Percentiles rank a stretch among this genome's conserved stretches.
Conservation (phyloP, 148 eudicot species). For the Drosera capensis region DNA sequence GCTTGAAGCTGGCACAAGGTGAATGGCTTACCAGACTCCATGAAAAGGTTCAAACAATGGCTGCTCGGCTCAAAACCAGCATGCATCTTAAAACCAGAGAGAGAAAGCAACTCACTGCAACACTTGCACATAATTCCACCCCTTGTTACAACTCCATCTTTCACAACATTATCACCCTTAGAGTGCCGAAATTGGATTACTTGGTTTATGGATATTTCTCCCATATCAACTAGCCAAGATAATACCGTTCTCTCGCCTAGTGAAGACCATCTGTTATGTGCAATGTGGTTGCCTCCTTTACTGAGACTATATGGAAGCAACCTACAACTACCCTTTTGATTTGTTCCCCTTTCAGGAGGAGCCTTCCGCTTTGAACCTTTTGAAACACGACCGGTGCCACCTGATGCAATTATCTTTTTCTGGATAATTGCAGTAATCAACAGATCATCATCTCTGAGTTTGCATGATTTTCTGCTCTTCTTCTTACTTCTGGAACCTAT, state of each 20-base stretch:
- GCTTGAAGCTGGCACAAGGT: conserved; percentile 86
- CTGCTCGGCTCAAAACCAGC: conserved; percentile 53
- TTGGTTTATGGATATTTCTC: conserved; percentile 47
- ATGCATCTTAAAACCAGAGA: conserved; percentile 60
- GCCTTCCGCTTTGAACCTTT: conserved; percentile 16
- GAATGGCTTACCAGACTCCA: conserved; percentile 73
- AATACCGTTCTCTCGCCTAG: conserved; percentile 47
- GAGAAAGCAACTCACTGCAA: conserved; percentile 46
- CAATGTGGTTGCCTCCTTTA: conserved; percentile 41
- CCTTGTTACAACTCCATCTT: conserved; percentile 56
- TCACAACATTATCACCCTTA: conserved; percentile 52
- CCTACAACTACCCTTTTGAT: conserved; percentile 67
- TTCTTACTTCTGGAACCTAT: conserved; percentile 2
- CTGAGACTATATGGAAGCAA: conserved; percentile 57
- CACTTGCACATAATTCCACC: conserved; percentile 75
- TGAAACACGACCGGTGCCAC: conserved; percentile 14
- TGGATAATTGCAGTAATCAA: conserved; percentile 56
- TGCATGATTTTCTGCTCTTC: conserved; percentile 27
- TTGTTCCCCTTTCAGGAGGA: conserved; percentile 43
- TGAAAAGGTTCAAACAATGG: conserved; percentile 67
- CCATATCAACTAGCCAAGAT: conserved; percentile 62
- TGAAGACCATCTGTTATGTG: conserved; percentile 38
- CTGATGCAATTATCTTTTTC: conserved; percentile 27
- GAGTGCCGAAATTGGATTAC: conserved; percentile 48
- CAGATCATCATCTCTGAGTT: conserved; percentile 55